Percentiles rank a stretch among this genome's conserved stretches.
Evolutionary conservation across 208 protist genomes (phyloP).

Genomic region (Acanthamoeba royreba): DNA sequence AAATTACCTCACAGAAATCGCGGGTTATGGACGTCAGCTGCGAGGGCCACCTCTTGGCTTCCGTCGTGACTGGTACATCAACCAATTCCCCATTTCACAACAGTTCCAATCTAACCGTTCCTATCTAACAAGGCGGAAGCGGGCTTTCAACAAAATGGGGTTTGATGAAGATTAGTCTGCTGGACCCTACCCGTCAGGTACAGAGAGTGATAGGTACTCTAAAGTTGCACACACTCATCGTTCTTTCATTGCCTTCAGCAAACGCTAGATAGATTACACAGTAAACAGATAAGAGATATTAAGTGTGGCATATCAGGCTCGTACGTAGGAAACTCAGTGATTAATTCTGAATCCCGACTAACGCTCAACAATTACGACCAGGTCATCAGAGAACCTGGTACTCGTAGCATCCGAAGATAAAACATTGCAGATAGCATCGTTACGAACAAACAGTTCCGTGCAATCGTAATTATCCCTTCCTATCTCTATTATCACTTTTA

Average conservation of each 20-base stretch:
- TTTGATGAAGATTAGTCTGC: background rate
- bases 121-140: background rate
- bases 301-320: background rate
- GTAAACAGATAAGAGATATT: background rate
- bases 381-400: background rate
- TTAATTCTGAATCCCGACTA: background rate
- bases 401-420: background rate
- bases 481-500: background rate
- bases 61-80: background rate
- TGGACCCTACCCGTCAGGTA: background rate
- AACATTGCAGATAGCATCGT: background rate
- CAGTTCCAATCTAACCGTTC: too few species aligned
- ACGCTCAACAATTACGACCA: background rate
- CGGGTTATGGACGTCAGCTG: background rate
- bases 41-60: background rate
- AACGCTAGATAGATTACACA: background rate
- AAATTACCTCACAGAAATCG: background rate
- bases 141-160: background rate
- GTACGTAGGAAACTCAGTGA: background rate
- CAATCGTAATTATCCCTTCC: background rate
- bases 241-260: background rate
- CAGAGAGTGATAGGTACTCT: background rate
- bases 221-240: background rate
- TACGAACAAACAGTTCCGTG: background rate
- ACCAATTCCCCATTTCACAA: background rate